phyloP scores from a whole-genome alignment of 208 protist species.

The Borovskyia barvae region DNA sequence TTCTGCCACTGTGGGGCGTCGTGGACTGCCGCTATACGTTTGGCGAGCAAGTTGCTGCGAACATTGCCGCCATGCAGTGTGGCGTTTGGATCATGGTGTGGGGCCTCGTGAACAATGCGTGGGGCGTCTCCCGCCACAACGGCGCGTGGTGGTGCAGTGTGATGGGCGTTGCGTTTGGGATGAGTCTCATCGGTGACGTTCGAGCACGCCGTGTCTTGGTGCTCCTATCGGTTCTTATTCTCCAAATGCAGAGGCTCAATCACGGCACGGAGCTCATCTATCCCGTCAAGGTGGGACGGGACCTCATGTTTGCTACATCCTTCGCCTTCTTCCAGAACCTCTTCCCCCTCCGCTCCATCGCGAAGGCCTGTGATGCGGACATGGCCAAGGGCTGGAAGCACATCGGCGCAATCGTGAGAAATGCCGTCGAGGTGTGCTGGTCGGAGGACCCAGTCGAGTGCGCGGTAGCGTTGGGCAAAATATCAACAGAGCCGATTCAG shows the following conservation, averaged over 20 bases:
- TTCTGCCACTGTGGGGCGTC: constrained; percentile 38
- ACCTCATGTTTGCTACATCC: constrained; percentile 32
- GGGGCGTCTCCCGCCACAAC: constrained; percentile 22
- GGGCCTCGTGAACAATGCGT: constrained; percentile 38
- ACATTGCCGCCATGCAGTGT: constrained; percentile 22
- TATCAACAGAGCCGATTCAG: constrained; percentile 42
- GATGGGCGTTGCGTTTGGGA: constrained; percentile 33
- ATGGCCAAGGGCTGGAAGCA: constrained; percentile 30
- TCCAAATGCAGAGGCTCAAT: constrained; percentile 47
- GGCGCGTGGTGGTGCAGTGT: constrained; percentile 59
- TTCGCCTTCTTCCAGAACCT: constrained; percentile 49
- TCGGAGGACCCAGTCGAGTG: constrained; percentile 49
- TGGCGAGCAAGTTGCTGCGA: constrained; percentile 43
- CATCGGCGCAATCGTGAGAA: constrained; percentile 25
- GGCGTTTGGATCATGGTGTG: constrained; percentile 31
- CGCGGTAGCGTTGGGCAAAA: constrained; percentile 26
- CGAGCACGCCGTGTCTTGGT: constrained; percentile 40
- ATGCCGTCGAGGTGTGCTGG: constrained; percentile 40
- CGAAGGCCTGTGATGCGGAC: constrained; percentile 30
- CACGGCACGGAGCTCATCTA: constrained; percentile 24
- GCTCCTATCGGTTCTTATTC: constrained; percentile 45
- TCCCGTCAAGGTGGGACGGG: constrained; percentile 37
- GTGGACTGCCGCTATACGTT: constrained; percentile 42
- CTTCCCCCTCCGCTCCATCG: constrained; percentile 33
- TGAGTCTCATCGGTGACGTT: constrained; percentile 57